phyloP scores from a whole-genome alignment of 164 flowering plant genomes.

The Buxus sempervirens region DNA sequence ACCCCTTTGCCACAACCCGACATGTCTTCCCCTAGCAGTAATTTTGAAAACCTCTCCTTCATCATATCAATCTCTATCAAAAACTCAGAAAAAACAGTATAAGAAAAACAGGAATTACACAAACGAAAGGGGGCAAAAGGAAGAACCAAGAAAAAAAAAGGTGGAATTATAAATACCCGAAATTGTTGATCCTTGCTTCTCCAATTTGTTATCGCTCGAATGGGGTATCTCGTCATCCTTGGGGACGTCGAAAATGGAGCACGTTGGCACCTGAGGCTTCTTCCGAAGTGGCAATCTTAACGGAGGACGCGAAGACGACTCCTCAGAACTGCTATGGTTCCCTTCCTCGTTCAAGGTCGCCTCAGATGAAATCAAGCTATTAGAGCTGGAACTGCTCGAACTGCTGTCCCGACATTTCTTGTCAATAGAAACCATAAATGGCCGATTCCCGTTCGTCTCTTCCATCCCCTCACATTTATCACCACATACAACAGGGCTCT shows the following conservation, averaged over 20 bases:
- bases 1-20: constrained; percentile 95
- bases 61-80: constrained; percentile 71
- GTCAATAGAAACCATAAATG: background rate
- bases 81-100: background rate
- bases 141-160: background rate
- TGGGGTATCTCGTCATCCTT: constrained; percentile 20
- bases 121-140: background rate
- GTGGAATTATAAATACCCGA: too few relatives aligned
- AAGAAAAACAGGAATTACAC: background rate
- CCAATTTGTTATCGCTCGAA: constrained; percentile 28
- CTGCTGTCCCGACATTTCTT: constrained; percentile 11
- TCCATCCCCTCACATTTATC: constrained; percentile 10
- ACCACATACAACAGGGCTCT: background rate
- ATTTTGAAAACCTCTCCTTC: constrained; percentile 89
- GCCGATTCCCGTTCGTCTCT: constrained; percentile 12
- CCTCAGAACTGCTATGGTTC: constrained; percentile 47
- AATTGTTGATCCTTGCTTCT: constrained; percentile 28
- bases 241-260: constrained; percentile 16
- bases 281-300: constrained; percentile 66
- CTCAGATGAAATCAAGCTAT: constrained; percentile 42
- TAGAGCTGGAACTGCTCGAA: constrained; percentile 38
- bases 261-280: constrained; percentile 32
- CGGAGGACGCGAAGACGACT: constrained; percentile 31
- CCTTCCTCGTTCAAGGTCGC: constrained; percentile 42
- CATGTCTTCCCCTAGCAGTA: constrained; percentile 98